Base-by-base conservation (phyloP, 352 stramenopile species). In the Globisporangium abappressorium region DNA sequence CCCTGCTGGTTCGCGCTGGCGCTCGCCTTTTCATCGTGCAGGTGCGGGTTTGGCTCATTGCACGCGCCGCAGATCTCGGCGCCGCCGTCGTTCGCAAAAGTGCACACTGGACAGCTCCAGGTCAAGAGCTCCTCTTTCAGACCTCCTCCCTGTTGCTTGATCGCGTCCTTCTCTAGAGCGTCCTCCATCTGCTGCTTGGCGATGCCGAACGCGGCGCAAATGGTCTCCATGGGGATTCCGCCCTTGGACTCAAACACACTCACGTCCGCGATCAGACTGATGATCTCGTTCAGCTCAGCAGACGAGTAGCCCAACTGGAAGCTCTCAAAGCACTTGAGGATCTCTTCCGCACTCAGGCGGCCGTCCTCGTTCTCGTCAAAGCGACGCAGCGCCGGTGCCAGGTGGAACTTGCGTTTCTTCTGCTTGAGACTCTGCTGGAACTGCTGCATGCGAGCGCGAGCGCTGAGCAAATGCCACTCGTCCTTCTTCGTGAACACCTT, bases 401-500 rank as follows among this genome's bases (percentile, higher is more conserved):
- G 55, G 36, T 89, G 81, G 38, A 80, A 72, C 43, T 75, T 67
- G n/a, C 75, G 72, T 65, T 87, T 82, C 69, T 88, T 91, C 8
- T 78, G 76, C 64, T 84, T 66, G 8, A 96, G 74, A 64, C 83
- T 91, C 62, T 91, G 81, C 64, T 94, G 84, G 71, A 96, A 94
- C 56, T 95, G 89, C 74, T 96, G 85, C 73, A 96, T 72, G 26
- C 88, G 86, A 38, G 89, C 87, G 24, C 89, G 84, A 5, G 84
- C 89, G 49, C 77, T 85, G 7, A 96, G 74, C 70, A 95, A 74
- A 63, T 99, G 97, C 82, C 98, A 99, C 78, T 99, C 97, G 76
- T 98, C 97, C 34, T 97, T 86, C 34, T 91, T 93, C 26, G 95
- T 98, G 54, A 99, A 99, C 2, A 99, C 89, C 72, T 99, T 99